Conservation (phyloP, 106 monocot genomes). For the Acorus calamus region DNA sequence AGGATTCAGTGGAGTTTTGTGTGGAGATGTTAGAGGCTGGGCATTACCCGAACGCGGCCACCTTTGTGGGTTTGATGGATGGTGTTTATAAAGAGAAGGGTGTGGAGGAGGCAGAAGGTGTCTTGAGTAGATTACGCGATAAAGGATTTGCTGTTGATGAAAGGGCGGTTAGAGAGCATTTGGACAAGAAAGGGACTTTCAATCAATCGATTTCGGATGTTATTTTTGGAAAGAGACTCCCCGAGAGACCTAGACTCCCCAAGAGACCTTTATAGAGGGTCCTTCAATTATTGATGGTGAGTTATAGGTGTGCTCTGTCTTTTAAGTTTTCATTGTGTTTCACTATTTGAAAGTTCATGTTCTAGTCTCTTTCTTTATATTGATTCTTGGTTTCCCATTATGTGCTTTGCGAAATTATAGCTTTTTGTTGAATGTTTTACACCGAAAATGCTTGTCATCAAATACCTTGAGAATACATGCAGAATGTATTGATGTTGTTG, state of each 20-base stretch:
- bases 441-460: too few species aligned
- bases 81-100: conserved; percentile 59
- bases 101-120: conserved; percentile 42
- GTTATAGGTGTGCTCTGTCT: too few species aligned
- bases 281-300: too few species aligned
- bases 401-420: too few species aligned
- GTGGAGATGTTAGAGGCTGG: conserved; percentile 77
- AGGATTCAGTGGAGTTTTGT: conserved; percentile 60
- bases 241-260: conserved; percentile 3
- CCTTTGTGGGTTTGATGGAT: conserved; percentile 50
- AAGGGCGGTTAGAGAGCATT: conserved; percentile 68
- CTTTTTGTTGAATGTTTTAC: too few species aligned
- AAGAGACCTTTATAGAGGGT: too few species aligned
- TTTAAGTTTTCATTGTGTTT: too few species aligned
- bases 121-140: conserved; percentile 56
- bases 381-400: too few species aligned
- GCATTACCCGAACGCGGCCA: conserved; percentile 49
- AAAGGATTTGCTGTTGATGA: conserved; percentile 70
- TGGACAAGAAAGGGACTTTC: conserved; percentile 91
- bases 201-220: conserved; percentile 64
- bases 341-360: too few species aligned
- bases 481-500: too few species aligned
- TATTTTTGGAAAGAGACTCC: conserved; percentile 63
- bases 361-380: too few species aligned
- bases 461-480: too few species aligned